Evolutionary conservation across 2,329 filamentous ascomycete species (phyloP).

Genomic region (Penicillium griseofulvum): DNA sequence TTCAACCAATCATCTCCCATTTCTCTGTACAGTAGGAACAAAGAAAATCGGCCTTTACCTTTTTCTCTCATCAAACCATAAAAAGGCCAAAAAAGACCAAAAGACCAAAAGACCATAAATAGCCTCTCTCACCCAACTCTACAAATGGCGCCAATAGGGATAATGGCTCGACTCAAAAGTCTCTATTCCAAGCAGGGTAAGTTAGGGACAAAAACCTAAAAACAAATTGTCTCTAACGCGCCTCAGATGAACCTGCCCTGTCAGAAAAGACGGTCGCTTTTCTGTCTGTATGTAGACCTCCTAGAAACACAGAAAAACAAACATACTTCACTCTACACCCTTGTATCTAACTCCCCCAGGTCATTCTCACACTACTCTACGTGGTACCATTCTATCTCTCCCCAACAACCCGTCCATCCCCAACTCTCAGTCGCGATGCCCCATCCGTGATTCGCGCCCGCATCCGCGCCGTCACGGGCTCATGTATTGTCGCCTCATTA

Average conservation of each 20-base stretch:
- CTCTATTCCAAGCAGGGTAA: conserved; percentile 36
- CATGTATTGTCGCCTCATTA: conserved; percentile 66
- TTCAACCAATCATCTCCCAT: neutral
- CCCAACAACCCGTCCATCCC: conserved; percentile 72
- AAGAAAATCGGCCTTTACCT: conserved; percentile 7
- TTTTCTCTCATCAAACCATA: neutral
- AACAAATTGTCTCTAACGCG: conserved; percentile 5
- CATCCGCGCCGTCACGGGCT: conserved; percentile 73
- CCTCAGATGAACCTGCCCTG: conserved; percentile 38
- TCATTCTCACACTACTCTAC: conserved; percentile 83
- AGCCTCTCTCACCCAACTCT: neutral
- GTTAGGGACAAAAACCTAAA: neutral
- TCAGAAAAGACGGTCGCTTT: conserved; percentile 37
- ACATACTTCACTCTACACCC: neutral
- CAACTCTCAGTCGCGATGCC: conserved; percentile 76
- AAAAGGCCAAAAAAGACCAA: neutral
- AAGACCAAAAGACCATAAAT: neutral
- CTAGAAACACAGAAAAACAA: conserved; percentile 5
- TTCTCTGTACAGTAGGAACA: conserved; percentile 5
- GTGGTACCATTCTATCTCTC: conserved; percentile 89
- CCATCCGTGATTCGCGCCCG: conserved; percentile 85
- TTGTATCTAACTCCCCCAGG: conserved; percentile 43
- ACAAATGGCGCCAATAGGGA: conserved; percentile 32
- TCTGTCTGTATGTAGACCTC: conserved; percentile 37
- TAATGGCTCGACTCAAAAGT: conserved; percentile 33